Base-by-base conservation (phyloP, 805 yeast species). In the Pichia gijzeniarum region DNA sequence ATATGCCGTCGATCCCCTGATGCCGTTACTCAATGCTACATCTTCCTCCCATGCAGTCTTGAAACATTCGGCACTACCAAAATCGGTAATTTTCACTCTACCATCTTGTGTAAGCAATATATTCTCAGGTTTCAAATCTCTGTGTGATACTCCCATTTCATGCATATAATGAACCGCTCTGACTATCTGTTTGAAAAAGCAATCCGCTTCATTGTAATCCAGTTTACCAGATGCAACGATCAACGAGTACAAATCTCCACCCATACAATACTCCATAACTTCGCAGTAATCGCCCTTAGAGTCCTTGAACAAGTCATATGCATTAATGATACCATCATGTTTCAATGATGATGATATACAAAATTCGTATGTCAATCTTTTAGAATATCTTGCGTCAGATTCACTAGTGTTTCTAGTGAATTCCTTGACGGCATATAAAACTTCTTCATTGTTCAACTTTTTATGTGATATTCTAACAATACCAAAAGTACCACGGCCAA, bases 401-500 rank as follows among this genome's bases (percentile, higher is more conserved):
- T 83, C 91, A 38, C 71, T 72, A 0, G 79, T 76, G 41, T 72
- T 73, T 47, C 77, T 69, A 51, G 80, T 79, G 61, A 87, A 89
- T 59, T 87, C 95, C 57, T 88, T 88, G n/a, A 88, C 95, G 0
- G 96, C 96, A 59, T 71, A 88, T 19, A 86, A 62, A 14, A 77
- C 81, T n/a, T 68, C 71, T 21, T 58, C 44, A 17, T 49, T 56
- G 1, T 41, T 27, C 9, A 67, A 53, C 56, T 76, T 79, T 61
- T 83, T 83, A 69, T 90, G 97, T 6, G 95, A 76, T 5, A 93
- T 78, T 49, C 96, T 73, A 18, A 91, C 98, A 38, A 88, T 87
- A 17, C 99, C 99, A 69, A 85, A 91, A 0, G 96, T 81, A 18
- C 98, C 98, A 42, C 85, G 76, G 21, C 99, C 99, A 51, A 93